Evolutionary conservation across 768 basidiomycete species (phyloP).

Genomic region (Lenzites betulinus): DNA sequence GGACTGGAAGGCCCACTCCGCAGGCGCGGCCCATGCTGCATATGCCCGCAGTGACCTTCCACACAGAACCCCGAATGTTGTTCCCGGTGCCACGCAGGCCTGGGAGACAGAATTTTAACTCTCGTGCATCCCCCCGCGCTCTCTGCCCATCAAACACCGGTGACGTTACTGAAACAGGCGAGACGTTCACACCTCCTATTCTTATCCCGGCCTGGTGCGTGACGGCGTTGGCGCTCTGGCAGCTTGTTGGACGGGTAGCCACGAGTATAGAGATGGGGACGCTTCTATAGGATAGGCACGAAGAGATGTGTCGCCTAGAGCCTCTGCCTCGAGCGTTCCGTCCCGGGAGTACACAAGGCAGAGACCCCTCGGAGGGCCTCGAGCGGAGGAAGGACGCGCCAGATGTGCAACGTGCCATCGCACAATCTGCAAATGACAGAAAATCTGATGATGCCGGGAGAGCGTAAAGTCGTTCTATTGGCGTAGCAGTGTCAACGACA

Average conservation of each 20-base stretch:
- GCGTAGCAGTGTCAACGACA: background rate
- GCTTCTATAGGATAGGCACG: background rate
- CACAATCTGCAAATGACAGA: background rate
- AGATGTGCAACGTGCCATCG: background rate
- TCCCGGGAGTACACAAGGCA: background rate
- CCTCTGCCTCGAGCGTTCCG: background rate
- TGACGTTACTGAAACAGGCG: conserved; percentile 3
- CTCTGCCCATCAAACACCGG: conserved; percentile 17
- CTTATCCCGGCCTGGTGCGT: conserved; percentile 6
- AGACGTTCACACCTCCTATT: conserved; percentile 9
- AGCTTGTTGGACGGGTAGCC: background rate
- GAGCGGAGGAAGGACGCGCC: background rate
- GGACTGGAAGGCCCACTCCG: conserved; percentile 10
- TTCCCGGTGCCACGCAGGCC: conserved; percentile 6
- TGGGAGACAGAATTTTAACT: conserved; percentile 12
- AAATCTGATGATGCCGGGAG: background rate
- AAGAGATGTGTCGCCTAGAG: background rate
- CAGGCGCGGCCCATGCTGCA: conserved; percentile 8
- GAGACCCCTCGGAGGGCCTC: no score
- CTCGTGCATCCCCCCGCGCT: conserved; percentile 1
- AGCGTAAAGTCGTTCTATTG: background rate
- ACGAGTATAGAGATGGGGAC: background rate
- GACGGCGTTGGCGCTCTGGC: background rate
- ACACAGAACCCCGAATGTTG: conserved; percentile 5
- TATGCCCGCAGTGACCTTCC: conserved; percentile 6